A percentile compares a stretch with the other conserved stretches of the same genome.
phyloP scores from a whole-genome alignment of 1,284 basidiomycete genomes.

The Schizophyllum commune region DNA sequence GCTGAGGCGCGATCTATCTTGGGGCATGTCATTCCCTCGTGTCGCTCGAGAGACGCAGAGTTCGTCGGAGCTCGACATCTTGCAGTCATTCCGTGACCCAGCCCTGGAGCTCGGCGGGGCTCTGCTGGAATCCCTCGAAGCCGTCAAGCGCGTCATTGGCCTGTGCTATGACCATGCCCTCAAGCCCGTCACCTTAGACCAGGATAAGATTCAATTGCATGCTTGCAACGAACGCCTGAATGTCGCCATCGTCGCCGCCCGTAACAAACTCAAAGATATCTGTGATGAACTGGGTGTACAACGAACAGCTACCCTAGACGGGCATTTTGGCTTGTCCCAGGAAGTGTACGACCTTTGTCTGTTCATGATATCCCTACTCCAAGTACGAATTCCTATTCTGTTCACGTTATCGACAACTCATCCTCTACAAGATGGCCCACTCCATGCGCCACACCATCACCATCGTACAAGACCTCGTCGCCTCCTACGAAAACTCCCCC shows the following conservation, averaged over 20 bases:
- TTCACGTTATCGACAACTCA: not conserved
- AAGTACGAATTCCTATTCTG: constrained; percentile 22
- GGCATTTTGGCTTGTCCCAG: constrained; percentile 18
- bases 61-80: constrained; percentile 11
- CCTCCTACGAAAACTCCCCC: constrained; percentile 25
- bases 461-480: constrained; percentile 26
- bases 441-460: constrained; percentile 30
- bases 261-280: constrained; percentile 24
- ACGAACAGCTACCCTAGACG: constrained; percentile 16
- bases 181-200: constrained; percentile 12
- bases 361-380: constrained; percentile 36
- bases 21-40: constrained; percentile 30
- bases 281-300: constrained; percentile 26
- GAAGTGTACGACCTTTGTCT: constrained; percentile 31
- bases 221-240: constrained; percentile 22
- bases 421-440: constrained; percentile 33
- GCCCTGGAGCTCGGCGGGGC: constrained; percentile 27
- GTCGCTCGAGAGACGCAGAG: constrained; percentile 4
- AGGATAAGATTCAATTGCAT: constrained; percentile 21
- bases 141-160: constrained; percentile 26
- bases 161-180: constrained; percentile 25
- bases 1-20: constrained; percentile 37
- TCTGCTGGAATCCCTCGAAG: constrained; percentile 27
- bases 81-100: constrained; percentile 22
- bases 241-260: constrained; percentile 23